Percentiles rank a stretch among this genome's conserved stretches.
Evolutionary conservation across 2,329 filamentous ascomycete genomes (phyloP).

Genomic region (Cladophialophora yegresii): DNA sequence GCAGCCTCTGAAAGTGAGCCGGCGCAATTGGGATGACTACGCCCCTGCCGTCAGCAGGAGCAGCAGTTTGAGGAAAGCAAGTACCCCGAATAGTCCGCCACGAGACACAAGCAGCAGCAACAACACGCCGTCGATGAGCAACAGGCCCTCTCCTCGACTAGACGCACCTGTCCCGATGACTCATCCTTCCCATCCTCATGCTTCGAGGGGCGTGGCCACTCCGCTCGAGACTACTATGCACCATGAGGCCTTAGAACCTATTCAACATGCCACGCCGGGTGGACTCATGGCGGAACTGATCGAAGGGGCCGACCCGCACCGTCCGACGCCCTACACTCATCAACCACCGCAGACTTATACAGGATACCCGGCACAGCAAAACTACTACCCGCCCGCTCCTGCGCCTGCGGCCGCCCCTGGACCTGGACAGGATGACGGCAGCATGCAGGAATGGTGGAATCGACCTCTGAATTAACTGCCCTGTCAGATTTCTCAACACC

Average conservation of each 20-base stretch:
- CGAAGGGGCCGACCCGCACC: conserved; percentile 21
- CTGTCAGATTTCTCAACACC: neutral
- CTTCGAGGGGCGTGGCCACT: conserved; percentile 22
- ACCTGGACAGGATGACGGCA: conserved; percentile 6
- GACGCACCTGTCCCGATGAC: conserved; percentile 11
- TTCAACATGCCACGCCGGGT: conserved; percentile 26
- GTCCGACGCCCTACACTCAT: conserved; percentile 2
- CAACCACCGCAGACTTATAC: conserved; percentile 18
- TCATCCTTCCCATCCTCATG: conserved; percentile 12
- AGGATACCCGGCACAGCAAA: conserved; percentile 13
- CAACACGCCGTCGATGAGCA: conserved; percentile 20
- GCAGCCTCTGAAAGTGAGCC: conserved; percentile 27
- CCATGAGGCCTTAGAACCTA: conserved; percentile 14
- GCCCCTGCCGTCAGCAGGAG: conserved; percentile 26
- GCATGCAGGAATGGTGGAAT: conserved; percentile 31
- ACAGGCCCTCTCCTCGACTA: conserved; percentile 16
- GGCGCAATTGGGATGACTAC: conserved; percentile 34
- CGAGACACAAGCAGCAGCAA: conserved; percentile 13
- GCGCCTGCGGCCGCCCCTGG: neutral
- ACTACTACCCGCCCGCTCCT: conserved; percentile 8
- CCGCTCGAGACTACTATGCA: conserved; percentile 17
- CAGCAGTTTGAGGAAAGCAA: conserved; percentile 21
- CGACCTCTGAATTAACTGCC: neutral
- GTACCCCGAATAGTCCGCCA: conserved; percentile 8
- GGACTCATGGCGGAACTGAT: conserved; percentile 36